Evolutionary conservation across 495 filamentous ascomycete genomes (phyloP).

Genomic region (Daldinia loculata): DNA sequence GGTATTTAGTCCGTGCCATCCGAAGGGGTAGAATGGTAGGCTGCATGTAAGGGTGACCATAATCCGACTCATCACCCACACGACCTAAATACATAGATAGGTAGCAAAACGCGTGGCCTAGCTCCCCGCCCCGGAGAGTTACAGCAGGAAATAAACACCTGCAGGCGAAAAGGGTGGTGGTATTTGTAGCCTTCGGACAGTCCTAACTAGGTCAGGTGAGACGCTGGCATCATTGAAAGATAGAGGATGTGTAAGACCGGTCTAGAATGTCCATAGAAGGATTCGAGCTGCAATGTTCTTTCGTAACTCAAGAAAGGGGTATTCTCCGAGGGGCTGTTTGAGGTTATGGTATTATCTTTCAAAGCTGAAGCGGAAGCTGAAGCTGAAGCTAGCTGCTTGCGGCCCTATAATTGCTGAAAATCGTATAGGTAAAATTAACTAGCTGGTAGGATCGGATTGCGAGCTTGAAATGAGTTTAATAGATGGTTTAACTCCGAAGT

Average conservation of each 20-base stretch:
- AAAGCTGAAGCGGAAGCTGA: background rate
- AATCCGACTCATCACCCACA: background rate
- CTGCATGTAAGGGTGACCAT: background rate
- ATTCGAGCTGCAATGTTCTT: background rate
- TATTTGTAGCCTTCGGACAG: background rate
- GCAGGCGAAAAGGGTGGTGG: background rate
- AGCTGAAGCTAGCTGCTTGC: slow-evolving; percentile 1
- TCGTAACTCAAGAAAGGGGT: background rate
- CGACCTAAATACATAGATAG: background rate
- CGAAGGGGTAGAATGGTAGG: background rate
- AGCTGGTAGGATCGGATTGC: background rate
- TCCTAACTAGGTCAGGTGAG: background rate
- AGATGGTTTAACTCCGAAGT: background rate
- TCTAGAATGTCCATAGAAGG: background rate
- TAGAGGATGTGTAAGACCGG: background rate
- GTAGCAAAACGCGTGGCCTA: background rate
- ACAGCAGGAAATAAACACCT: background rate
- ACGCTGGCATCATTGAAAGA: background rate
- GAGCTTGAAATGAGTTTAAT: background rate
- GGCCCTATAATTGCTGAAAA: background rate
- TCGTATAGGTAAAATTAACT: background rate
- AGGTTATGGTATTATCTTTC: background rate
- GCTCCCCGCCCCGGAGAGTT: background rate
- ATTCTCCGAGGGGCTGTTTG: background rate
- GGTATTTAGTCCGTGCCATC: background rate